Evolutionary conservation across 2,329 filamentous ascomycete species (phyloP), one percentile per base, ranked within the genome.

Genomic region (Teratosphaeria destructans): DNA sequence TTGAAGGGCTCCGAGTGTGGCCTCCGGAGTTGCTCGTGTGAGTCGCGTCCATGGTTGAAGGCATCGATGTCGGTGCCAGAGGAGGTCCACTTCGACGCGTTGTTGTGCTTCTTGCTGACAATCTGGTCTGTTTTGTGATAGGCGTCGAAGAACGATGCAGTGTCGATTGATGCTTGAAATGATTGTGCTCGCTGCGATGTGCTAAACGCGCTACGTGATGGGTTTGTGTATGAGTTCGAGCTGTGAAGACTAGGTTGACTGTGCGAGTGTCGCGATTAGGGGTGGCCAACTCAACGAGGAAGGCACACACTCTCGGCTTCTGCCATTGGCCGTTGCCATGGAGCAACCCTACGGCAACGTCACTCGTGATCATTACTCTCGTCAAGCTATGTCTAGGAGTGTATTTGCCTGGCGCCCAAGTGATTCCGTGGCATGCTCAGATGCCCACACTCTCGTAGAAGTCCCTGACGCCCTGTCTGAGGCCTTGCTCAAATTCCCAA

Each of bases 401-500:
- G 37, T 12, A n/a, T n/a, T 43, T n/a, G 2, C 12, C 16, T 16
- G 16, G 5, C 37, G 37, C 11, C 10, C 37, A 14, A 16, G 12
- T 43, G 37, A 12, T 43, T 26, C 16, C 26, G 43, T 49, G n/a
- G 16, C 16, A 37, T 27, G 37, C 19, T 56, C 39, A 47, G 14
- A 56, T 27, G 35, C 55, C 55, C 23, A 47, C 39, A 23, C 64
- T 58, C 55, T 69, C 63, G 56, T 73, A 72, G 52, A 79, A 78
- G 57, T 78, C 75, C 3, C 67, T 62, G 19, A 81, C 67, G 0
- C 78, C 79, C 67, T 76, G 75, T 55, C 78, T 68, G 43, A 81
- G 57, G 2, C 79, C 79, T 60, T 78, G 76, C 67, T 80, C 79
- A 65, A 75, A 81, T 65, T 80, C 75, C 78, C 79, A 81, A n/a